Evolutionary conservation across 306 rosid genomes (phyloP).

Genomic region (Hippophae tibetana): DNA sequence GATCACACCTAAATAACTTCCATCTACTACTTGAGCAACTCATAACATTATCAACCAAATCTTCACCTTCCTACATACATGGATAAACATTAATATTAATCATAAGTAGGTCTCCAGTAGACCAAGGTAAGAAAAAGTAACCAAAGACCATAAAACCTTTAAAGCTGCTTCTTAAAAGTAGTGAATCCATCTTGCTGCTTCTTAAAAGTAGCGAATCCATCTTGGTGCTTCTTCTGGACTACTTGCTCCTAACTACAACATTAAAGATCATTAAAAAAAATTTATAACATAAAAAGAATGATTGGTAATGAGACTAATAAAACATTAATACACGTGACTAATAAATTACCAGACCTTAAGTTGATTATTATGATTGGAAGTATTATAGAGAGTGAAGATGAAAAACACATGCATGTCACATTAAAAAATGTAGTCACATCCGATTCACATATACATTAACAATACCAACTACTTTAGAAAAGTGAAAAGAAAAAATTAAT

Average conservation of each 20-base stretch:
- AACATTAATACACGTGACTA: neutral
- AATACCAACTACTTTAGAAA: no score
- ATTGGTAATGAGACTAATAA: neutral
- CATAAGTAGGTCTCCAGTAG: no score
- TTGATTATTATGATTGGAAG: no score
- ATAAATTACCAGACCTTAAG: conserved; percentile 18
- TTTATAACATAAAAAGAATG: neutral
- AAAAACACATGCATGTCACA: conserved; percentile 21
- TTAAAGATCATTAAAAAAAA: neutral
- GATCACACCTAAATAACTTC: conserved; percentile 28
- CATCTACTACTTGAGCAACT: no score
- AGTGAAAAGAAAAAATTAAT: no score
- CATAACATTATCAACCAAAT: no score
- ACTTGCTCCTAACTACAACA: conserved; percentile 29
- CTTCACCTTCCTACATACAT: no score
- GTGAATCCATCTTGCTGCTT: conserved; percentile 34
- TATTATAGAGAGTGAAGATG: conserved; percentile 28
- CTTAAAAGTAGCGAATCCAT: no score
- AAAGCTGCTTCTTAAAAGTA: conserved; percentile 26
- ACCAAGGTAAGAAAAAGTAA: no score
- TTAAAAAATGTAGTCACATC: conserved; percentile 4
- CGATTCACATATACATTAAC: neutral
- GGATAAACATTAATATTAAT: no score
- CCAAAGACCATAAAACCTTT: conserved; percentile 11
- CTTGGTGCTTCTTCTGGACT: conserved; percentile 33